phyloP scores from a whole-genome alignment of 345 rosid genomes.

The Salix exigua region DNA sequence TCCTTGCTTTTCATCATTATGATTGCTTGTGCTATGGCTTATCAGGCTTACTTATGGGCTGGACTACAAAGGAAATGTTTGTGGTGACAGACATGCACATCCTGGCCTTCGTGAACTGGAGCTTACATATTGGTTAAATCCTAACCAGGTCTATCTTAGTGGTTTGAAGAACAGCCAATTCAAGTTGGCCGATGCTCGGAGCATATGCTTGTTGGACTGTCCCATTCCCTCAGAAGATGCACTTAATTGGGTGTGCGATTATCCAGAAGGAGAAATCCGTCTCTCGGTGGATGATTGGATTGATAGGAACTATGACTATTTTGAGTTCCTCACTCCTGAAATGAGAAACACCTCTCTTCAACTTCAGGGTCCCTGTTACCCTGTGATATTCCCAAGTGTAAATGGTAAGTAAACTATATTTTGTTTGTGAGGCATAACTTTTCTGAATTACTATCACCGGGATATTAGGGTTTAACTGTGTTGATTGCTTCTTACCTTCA shows the following conservation, averaged over 20 bases:
- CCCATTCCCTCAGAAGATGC: slow-evolving; percentile 76
- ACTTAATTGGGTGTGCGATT: slow-evolving; percentile 94
- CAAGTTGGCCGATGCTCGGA: slow-evolving; percentile 72
- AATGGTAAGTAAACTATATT: slow-evolving; percentile 49
- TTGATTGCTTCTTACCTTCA: background rate
- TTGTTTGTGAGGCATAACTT: background rate
- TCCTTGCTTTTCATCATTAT: background rate
- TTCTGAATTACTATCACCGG: background rate
- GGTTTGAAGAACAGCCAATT: slow-evolving; percentile 75
- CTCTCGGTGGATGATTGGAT: slow-evolving; percentile 79
- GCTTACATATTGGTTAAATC: slow-evolving; percentile 86
- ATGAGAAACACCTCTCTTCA: slow-evolving; percentile 90
- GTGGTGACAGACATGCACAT: slow-evolving; percentile 78
- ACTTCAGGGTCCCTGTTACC: slow-evolving; percentile 98
- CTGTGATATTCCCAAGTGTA: slow-evolving; percentile 82
- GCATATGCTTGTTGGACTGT: slow-evolving; percentile 85
- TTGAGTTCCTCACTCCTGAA: slow-evolving; percentile 82
- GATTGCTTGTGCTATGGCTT: slow-evolving; percentile 20
- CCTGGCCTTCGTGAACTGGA: slow-evolving; percentile 71
- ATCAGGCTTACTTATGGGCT: slow-evolving; percentile 87
- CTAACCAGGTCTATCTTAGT: slow-evolving; percentile 91
- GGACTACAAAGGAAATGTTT: slow-evolving; percentile 95
- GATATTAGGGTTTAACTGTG: background rate
- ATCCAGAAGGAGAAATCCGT: slow-evolving; percentile 93
- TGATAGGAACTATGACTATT: slow-evolving; percentile 82